Base-by-base conservation (phyloP, 176 grass and related monocot species). In the Avena eriantha region DNA sequence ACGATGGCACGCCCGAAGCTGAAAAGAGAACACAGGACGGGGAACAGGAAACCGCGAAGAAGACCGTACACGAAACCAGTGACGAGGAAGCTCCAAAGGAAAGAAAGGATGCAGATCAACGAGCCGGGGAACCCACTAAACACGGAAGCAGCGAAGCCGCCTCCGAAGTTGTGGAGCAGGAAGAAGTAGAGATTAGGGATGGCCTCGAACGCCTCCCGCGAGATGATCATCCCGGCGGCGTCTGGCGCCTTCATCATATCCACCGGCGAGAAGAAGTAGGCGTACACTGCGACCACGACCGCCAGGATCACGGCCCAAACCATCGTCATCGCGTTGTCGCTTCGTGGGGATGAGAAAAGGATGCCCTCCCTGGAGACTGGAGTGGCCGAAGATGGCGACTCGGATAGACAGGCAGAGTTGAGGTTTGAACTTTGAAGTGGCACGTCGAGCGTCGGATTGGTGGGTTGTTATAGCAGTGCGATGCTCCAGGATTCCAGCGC, bases 261-360 rank as follows among this genome's bases (percentile, higher is more conserved):
- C 2, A 14, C n/a, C 66, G 63, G 80, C 80, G 2, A 69, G 11
- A 81, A 29, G 79, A 68, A 81, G 61, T 4, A 34, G 24, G 61
- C 60, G 63, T 18, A 50, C 24, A 35, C 0, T 3, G 46, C 46
- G 17, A 17, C 63, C 61, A 15, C 60, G 14, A 53, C 57, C 43
- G 45, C 60, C 79, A 81, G 7, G 23, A 29, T 21, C 60, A 29
- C 23, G 9, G 3, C 16, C 41, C 1, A 1, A 0, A 45, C 22
- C 54, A 79, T 43, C 12, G 6, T 2, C 51, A 78, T 78, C 11
- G 2, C 53, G 10, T 79, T 19, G 55, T 79, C 19, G 55, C 19
- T 36, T 11, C 18, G 35, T 41, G 3, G 0, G 34, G 67, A 41
- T 41, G 67, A 41, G 67, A 41, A 33, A 21, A 39, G 0, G 33